phyloP scores from a whole-genome alignment of 352 stramenopile species.

The Albugo laibachii region DNA sequence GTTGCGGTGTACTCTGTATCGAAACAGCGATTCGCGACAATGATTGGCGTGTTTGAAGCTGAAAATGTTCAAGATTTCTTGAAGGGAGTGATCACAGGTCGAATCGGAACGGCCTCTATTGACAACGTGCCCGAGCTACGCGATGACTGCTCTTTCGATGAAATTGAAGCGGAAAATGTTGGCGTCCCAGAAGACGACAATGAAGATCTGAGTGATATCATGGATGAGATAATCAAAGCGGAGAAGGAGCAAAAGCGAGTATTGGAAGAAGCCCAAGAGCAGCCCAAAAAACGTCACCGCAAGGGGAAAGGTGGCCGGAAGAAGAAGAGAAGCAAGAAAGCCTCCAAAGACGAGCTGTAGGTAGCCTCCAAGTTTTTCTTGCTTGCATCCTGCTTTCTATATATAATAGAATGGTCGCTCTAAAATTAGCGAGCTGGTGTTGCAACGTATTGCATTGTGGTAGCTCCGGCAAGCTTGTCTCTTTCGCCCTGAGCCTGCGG shows the following conservation, averaged over 20 bases:
- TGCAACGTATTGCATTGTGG: too few species aligned
- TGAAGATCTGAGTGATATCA: constrained; percentile 34
- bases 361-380: too few species aligned
- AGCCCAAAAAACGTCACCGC: constrained; percentile 8
- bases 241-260: constrained; percentile 33
- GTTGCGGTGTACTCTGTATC: constrained; percentile 53
- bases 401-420: too few species aligned
- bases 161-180: constrained; percentile 16
- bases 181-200: constrained; percentile 18
- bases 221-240: constrained; percentile 53
- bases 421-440: too few species aligned
- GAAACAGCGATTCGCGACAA: constrained; percentile 46
- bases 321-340: constrained; percentile 9
- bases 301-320: constrained; percentile 9
- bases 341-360: constrained; percentile 1
- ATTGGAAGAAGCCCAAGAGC: constrained; percentile 17
- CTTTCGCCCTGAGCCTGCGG: too few species aligned
- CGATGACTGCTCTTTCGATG: constrained; percentile 27
- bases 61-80: constrained; percentile 32
- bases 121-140: constrained; percentile 15
- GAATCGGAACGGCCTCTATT: constrained; percentile 34
- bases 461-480: too few species aligned
- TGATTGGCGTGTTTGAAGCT: constrained; percentile 43
- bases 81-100: constrained; percentile 35
- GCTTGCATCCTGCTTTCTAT: too few species aligned